Base-by-base conservation (phyloP, 345 rosid genomes). In the Citrus trifoliata region DNA sequence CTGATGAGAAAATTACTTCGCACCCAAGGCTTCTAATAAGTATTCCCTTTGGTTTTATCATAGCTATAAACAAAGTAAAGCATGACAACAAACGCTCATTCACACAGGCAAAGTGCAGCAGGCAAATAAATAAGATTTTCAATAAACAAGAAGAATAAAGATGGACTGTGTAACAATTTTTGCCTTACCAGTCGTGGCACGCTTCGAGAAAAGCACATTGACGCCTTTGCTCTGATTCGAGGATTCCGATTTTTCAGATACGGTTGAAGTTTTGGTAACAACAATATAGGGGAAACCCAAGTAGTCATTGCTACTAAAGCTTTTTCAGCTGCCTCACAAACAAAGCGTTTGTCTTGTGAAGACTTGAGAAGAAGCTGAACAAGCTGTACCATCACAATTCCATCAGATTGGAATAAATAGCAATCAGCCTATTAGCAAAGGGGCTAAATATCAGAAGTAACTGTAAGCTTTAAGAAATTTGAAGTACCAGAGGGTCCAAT, bases 261-360 rank as follows among this genome's bases (percentile, higher is more conserved):
- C 18, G 98, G 97, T 88, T 91, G 91, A 78, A 95, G 83, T 86
- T 95, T 93, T 28, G 92, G 93, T 48, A 93, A 78, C 78, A 93
- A 73, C 73, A 83, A 73, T 12, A 61, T 40, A 65, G 98, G 94
- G 77, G 99, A 89, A 71, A 96, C 78, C 67, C 83, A 87, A 62
- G 90, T 86, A 18, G 97, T 92, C 97, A 94, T 86, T 78, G 93
- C 88, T 22, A 83, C 87, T 70, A 96, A 82, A 78, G 98, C 97
- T 85, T 85, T 94, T 84, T 83, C 97, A 63, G 98, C 98, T 78
- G 97, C 99, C 87, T 94, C 99, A 21, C 98, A 96, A 30, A 96
- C 98, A 86, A 96, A 96, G 72, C 90, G 84, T 80, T 96, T 96
- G 83, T 96, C 99, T 82, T 96, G 99, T 58, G 98, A 94, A 80